These are phyloP conservation scores for Erysimum cheiranthoides DNA, from an alignment of 345 rosid species.

Conservation along the genomic window DNA sequence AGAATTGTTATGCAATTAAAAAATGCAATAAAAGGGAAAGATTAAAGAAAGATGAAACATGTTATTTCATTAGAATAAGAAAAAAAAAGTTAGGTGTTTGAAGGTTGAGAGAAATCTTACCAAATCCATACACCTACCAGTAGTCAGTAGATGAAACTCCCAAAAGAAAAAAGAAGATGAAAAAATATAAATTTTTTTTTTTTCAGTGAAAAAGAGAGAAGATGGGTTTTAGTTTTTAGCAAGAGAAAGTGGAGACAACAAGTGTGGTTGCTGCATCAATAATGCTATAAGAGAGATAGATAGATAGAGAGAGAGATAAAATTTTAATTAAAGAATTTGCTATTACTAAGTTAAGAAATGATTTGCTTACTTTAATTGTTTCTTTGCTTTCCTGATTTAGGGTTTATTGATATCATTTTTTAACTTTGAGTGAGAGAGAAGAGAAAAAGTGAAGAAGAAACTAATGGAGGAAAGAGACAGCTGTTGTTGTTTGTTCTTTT, in stretches of 20 bases:
- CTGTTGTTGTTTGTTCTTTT: conserved; percentile 43
- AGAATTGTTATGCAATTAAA: neutral
- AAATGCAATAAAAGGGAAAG: conserved; percentile 14
- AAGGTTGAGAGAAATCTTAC: conserved; percentile 40
- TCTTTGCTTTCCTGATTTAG: conserved; percentile 52
- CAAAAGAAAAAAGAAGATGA: conserved; percentile 1
- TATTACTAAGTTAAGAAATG: conserved; percentile 28
- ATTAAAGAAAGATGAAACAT: conserved; percentile 38
- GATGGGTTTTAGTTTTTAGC: conserved; percentile 47
- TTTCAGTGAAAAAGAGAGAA: conserved; percentile 28
- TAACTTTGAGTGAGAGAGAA: neutral
- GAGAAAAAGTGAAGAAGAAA: neutral
- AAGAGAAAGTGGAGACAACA: conserved; percentile 42
- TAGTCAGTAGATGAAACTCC: conserved; percentile 43
- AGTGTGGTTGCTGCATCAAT: conserved; percentile 41
- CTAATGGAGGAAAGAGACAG: conserved; percentile 36
- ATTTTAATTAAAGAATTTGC: neutral
- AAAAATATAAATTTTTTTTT: conserved; percentile 7
- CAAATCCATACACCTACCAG: conserved; percentile 45
- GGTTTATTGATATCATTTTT: conserved; percentile 45
- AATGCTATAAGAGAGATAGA: conserved; percentile 36
- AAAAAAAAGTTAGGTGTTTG: conserved; percentile 21
- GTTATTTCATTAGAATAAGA: conserved; percentile 10
- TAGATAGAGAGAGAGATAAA: conserved; percentile 17
- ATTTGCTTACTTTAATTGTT: conserved; percentile 37